These are phyloP conservation scores for Solanum corneliomulleri DNA, from an alignment of 257 asterid species.

Conservation along the genomic window DNA sequence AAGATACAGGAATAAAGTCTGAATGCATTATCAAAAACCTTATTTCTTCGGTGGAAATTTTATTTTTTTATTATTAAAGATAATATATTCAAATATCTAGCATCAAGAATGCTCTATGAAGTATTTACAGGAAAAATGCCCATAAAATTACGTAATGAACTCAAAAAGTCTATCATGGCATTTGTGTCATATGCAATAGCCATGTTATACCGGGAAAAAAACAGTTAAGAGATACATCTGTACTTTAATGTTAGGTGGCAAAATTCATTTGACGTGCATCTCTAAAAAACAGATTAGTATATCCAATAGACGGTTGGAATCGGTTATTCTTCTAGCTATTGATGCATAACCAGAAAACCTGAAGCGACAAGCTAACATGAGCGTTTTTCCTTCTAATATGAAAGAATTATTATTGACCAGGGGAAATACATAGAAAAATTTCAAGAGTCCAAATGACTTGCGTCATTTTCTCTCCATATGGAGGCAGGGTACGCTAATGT, in stretches of 20 bases:
- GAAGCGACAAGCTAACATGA: neutral
- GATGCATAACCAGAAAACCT: neutral
- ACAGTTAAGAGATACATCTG: neutral
- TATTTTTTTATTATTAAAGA: neutral
- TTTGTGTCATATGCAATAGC: neutral
- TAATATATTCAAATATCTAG: neutral
- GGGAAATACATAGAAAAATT: neutral
- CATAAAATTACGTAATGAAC: neutral
- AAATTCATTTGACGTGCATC: neutral
- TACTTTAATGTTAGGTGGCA: neutral
- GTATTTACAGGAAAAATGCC: neutral
- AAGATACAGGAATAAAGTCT: neutral
- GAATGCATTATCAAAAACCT: neutral
- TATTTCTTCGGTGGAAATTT: neutral
- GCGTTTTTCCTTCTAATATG: neutral
- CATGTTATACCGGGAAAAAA: neutral
- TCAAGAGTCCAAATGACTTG: neutral
- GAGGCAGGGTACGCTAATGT: neutral
- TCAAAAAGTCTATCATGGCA: neutral
- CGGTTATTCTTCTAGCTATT: neutral
- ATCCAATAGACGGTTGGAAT: neutral
- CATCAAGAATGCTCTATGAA: neutral
- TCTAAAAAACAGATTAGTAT: neutral
- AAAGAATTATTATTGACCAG: neutral
- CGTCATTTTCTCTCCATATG: neutral